phyloP scores from a whole-genome alignment of 768 basidiomycete genomes.

The Sarcomyxa edulis region DNA sequence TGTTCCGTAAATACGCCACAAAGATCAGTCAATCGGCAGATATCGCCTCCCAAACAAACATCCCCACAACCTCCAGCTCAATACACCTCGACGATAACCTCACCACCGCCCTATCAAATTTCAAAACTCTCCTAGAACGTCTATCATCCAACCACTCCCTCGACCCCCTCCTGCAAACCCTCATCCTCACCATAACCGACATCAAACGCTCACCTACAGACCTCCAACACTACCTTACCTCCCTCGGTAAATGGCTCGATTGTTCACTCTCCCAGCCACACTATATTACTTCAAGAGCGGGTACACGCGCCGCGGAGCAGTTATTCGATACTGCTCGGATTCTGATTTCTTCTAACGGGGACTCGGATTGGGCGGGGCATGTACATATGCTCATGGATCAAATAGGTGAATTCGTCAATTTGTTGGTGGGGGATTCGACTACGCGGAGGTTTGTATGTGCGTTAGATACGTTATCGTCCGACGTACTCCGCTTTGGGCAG shows the following conservation, averaged over 20 bases:
- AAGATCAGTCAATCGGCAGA: constrained; percentile 16
- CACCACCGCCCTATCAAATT: constrained; percentile 17
- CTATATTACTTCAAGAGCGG: constrained; percentile 17
- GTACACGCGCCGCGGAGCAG: constrained; percentile 15
- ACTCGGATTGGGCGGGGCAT: constrained; percentile 13
- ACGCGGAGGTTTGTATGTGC: constrained; percentile 14
- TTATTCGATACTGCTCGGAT: constrained; percentile 17
- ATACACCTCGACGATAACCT: constrained; percentile 10
- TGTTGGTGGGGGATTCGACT: constrained; percentile 14
- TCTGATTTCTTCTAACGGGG: constrained; percentile 12
- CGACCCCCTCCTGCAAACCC: constrained; percentile 15
- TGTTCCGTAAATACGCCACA: constrained; percentile 27
- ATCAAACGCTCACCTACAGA: constrained; percentile 9
- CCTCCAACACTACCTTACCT: constrained; percentile 13
- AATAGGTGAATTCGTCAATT: constrained; percentile 12
- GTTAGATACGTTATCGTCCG: constrained; percentile 10
- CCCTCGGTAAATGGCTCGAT: constrained; percentile 16
- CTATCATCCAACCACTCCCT: constrained; percentile 25
- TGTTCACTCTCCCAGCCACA: constrained; percentile 15
- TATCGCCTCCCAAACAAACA: constrained; percentile 8
- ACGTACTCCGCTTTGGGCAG: constrained; percentile 9
- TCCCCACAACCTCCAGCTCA: constrained; percentile 6
- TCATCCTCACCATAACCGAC: constrained; percentile 6
- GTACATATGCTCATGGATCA: constrained; percentile 11
- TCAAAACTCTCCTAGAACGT: constrained; percentile 29